A percentile compares a stretch with the other conserved stretches of the same genome.
These are phyloP conservation scores for Cinnamomum micranthum DNA, from an alignment of 164 flowering plant genomes.

Conservation along the genomic window DNA sequence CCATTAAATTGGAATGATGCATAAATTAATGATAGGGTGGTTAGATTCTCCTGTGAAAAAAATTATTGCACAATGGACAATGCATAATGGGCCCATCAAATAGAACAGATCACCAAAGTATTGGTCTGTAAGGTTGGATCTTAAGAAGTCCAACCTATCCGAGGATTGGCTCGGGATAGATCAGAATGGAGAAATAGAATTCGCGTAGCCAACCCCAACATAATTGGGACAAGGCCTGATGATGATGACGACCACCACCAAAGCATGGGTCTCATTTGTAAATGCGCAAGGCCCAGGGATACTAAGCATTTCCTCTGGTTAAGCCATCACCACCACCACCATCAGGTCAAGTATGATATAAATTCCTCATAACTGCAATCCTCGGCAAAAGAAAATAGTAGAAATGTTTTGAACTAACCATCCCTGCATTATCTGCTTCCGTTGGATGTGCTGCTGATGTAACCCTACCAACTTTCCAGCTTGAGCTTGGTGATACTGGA, in stretches of 20 bases:
- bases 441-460: slow-evolving; percentile 38
- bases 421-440: slow-evolving; percentile 76
- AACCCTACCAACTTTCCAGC: slow-evolving; percentile 67
- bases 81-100: too few relatives aligned
- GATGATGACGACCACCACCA: neutral
- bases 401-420: slow-evolving; percentile 41
- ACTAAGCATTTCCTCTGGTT: neutral
- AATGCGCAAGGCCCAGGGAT: neutral
- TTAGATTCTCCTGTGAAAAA: too few relatives aligned
- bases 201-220: too few relatives aligned
- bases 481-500: slow-evolving; percentile 65
- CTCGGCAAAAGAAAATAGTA: neutral
- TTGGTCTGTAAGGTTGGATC: too few relatives aligned
- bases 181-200: too few relatives aligned
- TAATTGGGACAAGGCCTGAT: too few relatives aligned
- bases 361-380: neutral
- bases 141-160: too few relatives aligned
- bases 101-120: too few relatives aligned
- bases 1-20: too few relatives aligned
- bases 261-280: neutral
- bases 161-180: too few relatives aligned
- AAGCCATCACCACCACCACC: neutral
- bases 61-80: too few relatives aligned
- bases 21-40: too few relatives aligned
- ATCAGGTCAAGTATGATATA: neutral